Percentiles rank a stretch among this genome's conserved stretches.
Conservation (phyloP, 2,329 filamentous ascomycete genomes). For the Colletotrichum spaethianum region DNA sequence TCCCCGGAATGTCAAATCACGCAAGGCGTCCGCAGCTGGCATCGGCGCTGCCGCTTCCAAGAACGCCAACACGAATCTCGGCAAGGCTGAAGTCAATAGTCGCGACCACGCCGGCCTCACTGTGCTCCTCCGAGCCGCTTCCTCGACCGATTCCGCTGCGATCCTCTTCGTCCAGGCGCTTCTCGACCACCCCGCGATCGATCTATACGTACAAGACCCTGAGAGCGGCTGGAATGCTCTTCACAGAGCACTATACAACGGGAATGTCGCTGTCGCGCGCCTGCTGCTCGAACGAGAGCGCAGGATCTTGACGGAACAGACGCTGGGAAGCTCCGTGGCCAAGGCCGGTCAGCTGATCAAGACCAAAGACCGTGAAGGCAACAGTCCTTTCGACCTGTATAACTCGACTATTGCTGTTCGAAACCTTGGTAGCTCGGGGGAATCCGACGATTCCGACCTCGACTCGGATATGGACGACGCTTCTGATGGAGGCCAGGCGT, state of each 20-base stretch:
- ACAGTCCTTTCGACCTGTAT: constrained; percentile 95
- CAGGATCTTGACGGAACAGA: constrained; percentile 73
- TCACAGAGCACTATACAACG: constrained; percentile 90
- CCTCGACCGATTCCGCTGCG: constrained; percentile 79
- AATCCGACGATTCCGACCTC: constrained; percentile 62
- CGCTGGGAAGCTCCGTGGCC: constrained; percentile 69
- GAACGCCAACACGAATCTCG: constrained; percentile 58
- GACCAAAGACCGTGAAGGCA: constrained; percentile 94
- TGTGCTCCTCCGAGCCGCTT: constrained; percentile 86
- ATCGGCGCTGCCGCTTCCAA: constrained; percentile 60
- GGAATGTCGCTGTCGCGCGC: constrained; percentile 89
- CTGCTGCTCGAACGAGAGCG: constrained; percentile 85
- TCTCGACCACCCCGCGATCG: constrained; percentile 84
- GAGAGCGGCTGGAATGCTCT: constrained; percentile 98
- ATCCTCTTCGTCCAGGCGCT: constrained; percentile 83
- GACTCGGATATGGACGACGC: constrained; percentile 71
- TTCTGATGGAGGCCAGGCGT: constrained; percentile 37
- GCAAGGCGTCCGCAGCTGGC: constrained; percentile 67
- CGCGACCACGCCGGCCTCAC: constrained; percentile 88
- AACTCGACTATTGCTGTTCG: constrained; percentile 87
- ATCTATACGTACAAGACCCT: constrained; percentile 87
- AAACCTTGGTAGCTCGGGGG: constrained; percentile 64
- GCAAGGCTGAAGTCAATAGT: constrained; percentile 82
- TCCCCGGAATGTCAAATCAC: constrained; percentile 65
- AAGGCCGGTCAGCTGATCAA: constrained; percentile 86